Conservation (phyloP, 2,329 filamentous ascomycete genomes). For the Aureobasidium sp. region DNA sequence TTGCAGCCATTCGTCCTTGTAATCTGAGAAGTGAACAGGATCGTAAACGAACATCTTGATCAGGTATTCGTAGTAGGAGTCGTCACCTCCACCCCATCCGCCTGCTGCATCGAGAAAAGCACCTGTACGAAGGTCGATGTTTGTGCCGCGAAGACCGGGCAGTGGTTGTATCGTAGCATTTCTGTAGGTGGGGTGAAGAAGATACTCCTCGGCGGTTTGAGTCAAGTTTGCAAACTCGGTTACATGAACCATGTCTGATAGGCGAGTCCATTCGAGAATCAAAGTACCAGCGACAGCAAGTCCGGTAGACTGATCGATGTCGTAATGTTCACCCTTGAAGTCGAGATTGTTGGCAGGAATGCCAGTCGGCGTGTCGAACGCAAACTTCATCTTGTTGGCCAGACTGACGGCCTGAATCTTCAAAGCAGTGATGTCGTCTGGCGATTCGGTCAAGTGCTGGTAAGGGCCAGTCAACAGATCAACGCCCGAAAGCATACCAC, state of each 20-base stretch:
- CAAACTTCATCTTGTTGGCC: constrained; percentile 64
- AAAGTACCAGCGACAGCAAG: constrained; percentile 71
- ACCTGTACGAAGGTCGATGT: constrained; percentile 57
- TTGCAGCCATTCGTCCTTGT: constrained; percentile 63
- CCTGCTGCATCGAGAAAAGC: constrained; percentile 58
- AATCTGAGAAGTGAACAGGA: constrained; percentile 49
- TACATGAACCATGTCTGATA: constrained; percentile 67
- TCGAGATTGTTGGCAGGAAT: constrained; percentile 63
- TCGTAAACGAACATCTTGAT: constrained; percentile 89
- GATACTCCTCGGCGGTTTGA: constrained; percentile 59
- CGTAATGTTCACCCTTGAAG: constrained; percentile 42
- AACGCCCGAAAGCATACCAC: constrained; percentile 67
- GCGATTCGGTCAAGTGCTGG: constrained; percentile 14
- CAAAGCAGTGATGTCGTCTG: constrained; percentile 47
- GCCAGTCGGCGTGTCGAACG: constrained; percentile 68
- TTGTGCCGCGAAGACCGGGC: constrained; percentile 65
- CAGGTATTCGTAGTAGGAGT: constrained; percentile 83
- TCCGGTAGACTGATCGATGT: constrained; percentile 52
- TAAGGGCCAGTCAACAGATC: constrained; percentile 63
- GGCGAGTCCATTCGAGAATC: constrained; percentile 74
- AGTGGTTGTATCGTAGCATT: constrained; percentile 53
- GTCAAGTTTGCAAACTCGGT: constrained; percentile 56
- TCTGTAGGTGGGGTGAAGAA: constrained; percentile 52
- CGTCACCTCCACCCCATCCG: constrained; percentile 68
- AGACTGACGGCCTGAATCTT: constrained; percentile 60